Percentiles rank a stretch among this genome's conserved stretches.
Evolutionary conservation across 2,329 filamentous ascomycete species (phyloP).

Genomic region (Dactylellina leptospora): DNA sequence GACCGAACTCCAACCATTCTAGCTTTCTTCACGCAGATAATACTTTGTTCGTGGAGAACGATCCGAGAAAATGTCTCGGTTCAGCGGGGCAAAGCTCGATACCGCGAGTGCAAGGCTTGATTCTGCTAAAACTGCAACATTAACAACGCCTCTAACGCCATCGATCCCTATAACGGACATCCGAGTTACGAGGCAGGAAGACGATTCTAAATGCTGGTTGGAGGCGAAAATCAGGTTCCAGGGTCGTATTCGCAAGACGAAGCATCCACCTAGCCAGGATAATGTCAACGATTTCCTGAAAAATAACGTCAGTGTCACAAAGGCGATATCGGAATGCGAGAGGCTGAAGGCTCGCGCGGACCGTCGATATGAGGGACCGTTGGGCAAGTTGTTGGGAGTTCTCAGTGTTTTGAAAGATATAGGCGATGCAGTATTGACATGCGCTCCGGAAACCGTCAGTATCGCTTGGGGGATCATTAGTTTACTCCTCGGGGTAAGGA

Average conservation of each 20-base stretch:
- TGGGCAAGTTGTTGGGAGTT: slow-evolving; percentile 23
- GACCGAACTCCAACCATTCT: too few species aligned
- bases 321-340: slow-evolving; percentile 29
- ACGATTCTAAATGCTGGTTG: slow-evolving; percentile 33
- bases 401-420: slow-evolving; percentile 27
- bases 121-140: not conserved
- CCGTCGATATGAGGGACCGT: slow-evolving; percentile 16
- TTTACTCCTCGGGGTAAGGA: slow-evolving; percentile 25
- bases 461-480: slow-evolving; percentile 35
- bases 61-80: too few species aligned
- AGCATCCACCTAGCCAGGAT: slow-evolving; percentile 18
- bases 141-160: not conserved
- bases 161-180: not conserved
- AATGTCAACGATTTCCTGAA: slow-evolving; percentile 26
- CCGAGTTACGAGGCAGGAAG: not conserved
- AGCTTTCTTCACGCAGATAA: too few species aligned
- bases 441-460: slow-evolving; percentile 29
- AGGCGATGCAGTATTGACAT: slow-evolving; percentile 18
- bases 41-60: too few species aligned
- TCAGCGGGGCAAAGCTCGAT: too few species aligned
- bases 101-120: not conserved
- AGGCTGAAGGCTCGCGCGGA: slow-evolving; percentile 20
- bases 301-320: slow-evolving; percentile 21
- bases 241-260: not conserved
- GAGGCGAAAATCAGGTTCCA: slow-evolving; percentile 26